Evolutionary conservation across 2,329 filamentous ascomycete genomes (phyloP).

Genomic region (Phyllachora maydis): DNA sequence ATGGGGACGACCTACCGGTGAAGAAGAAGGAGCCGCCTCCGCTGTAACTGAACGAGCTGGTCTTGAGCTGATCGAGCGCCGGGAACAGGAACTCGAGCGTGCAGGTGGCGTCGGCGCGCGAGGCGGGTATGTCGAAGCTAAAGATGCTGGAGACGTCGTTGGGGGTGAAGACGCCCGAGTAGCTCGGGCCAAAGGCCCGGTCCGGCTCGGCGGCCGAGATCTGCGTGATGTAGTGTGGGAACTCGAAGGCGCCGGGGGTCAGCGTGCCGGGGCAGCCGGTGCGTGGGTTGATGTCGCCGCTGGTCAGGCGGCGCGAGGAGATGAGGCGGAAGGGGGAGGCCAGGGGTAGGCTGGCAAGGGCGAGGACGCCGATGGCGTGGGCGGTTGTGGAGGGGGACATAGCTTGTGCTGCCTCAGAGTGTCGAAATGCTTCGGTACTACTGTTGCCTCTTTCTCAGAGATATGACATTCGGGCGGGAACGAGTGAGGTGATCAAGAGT

Average conservation of each 20-base stretch:
- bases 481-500: too few relatives aligned
- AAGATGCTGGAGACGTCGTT: constrained; percentile 16
- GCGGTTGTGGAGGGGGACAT: too few relatives aligned
- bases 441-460: too few relatives aligned
- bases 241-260: constrained; percentile 9
- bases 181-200: constrained; percentile 15
- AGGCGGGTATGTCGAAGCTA: constrained; percentile 20
- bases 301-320: constrained; percentile 8
- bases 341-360: too few relatives aligned
- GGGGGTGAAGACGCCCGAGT: constrained; percentile 16
- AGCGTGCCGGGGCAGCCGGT: constrained; percentile 10
- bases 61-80: constrained; percentile 10
- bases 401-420: too few relatives aligned
- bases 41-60: constrained; percentile 12
- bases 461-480: too few relatives aligned
- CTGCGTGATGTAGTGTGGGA: constrained; percentile 12
- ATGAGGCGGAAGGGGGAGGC: too few relatives aligned
- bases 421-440: too few relatives aligned
- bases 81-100: constrained; percentile 24
- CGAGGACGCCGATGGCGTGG: too few relatives aligned
- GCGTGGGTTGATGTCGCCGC: constrained; percentile 6
- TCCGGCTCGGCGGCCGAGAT: constrained; percentile 12
- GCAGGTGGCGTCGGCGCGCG: constrained; percentile 18
- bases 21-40: constrained; percentile 15
- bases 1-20: too few relatives aligned